Evolutionary conservation across 2,329 filamentous ascomycete genomes (phyloP), one percentile per base, ranked within the genome.

Genomic region (Grosmannia clavigera): DNA sequence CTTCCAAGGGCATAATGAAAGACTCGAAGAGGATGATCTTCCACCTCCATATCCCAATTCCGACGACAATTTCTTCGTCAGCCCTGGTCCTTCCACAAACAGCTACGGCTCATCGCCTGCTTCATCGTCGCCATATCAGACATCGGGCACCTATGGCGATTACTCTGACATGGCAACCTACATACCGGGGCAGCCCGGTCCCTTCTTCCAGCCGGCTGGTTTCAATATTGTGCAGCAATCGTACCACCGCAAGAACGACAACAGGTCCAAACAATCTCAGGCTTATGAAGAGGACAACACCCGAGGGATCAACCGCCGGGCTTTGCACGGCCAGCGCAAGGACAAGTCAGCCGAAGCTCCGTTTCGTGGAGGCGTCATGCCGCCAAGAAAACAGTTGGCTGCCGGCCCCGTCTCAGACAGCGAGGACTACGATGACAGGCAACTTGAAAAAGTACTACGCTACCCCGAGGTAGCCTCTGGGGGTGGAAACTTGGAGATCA

Each of bases 211-310:
- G 29, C 53, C 52, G 10, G 38, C 14, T 9, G 53, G 43, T 5
- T 59, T 56, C n/a, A 51, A 59, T 25, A 40, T 43, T n/a, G 38
- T 51, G 52, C 58, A 55, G 53, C 53, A 48, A 29, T 9, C 29
- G 1, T 59, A 56, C 53, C 53, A 29, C 35, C 25, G 25, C 5
- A 43, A 52, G 6, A 19, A 38, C 35, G 29, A 25, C 31, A 55
- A 38, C 33, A 4, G 33, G 19, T 22, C 12, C 10, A 19, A n/a
- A 11, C n/a, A 46, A 16, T 11, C 38, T 35, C 27, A 22, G 40
- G 43, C 12, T 3, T 29, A 6, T 38, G 35, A 12, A n/a, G 31
- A 52, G 11, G 50, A 55, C 31, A 38, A 22, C 12, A 3, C 35
- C 9, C 22, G 35, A 19, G 35, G 22, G 16, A 19, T 10, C 54